Evolutionary conservation across 805 yeast genomes (phyloP).

Genomic region (Zygoascus flipseniorum): DNA sequence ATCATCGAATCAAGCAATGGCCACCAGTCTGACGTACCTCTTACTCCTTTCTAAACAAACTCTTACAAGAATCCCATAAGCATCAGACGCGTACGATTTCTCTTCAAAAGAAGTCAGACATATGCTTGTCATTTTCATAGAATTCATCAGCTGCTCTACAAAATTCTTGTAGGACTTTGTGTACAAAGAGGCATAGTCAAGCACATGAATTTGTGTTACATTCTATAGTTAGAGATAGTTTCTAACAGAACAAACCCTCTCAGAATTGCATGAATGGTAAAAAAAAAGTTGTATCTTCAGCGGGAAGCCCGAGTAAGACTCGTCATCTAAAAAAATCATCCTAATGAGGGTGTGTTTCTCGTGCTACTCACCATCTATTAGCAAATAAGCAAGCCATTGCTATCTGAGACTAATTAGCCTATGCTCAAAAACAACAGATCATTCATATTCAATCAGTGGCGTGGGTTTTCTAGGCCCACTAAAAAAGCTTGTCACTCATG

Average conservation of each 20-base stretch:
- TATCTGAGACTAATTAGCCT: not conserved
- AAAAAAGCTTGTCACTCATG: constrained; percentile 89
- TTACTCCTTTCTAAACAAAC: not conserved
- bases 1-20: constrained; percentile 33
- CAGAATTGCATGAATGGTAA: constrained; percentile 97
- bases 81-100: constrained; percentile 55
- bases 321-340: constrained; percentile 79
- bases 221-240: not conserved
- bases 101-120: constrained; percentile 78
- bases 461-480: constrained; percentile 98
- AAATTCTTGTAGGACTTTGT: constrained; percentile 3
- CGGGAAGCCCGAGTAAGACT: constrained; percentile 96
- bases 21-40: constrained; percentile 12
- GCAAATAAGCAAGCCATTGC: not conserved
- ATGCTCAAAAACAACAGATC: not conserved
- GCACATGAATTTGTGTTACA: not conserved
- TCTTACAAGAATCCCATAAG: constrained; percentile 4
- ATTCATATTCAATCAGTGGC: constrained; percentile 51
- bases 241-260: constrained; percentile 15
- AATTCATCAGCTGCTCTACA: constrained; percentile 5
- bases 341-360: not conserved
- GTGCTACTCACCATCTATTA: not conserved
- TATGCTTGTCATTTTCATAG: constrained; percentile 79
- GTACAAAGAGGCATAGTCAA: not conserved
- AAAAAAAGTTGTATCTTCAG: constrained; percentile 68